A percentile compares a stretch with the other conserved stretches of the same genome.
Conservation (phyloP, 768 basidiomycete species). For the Hortiboletus flavorubellus region DNA sequence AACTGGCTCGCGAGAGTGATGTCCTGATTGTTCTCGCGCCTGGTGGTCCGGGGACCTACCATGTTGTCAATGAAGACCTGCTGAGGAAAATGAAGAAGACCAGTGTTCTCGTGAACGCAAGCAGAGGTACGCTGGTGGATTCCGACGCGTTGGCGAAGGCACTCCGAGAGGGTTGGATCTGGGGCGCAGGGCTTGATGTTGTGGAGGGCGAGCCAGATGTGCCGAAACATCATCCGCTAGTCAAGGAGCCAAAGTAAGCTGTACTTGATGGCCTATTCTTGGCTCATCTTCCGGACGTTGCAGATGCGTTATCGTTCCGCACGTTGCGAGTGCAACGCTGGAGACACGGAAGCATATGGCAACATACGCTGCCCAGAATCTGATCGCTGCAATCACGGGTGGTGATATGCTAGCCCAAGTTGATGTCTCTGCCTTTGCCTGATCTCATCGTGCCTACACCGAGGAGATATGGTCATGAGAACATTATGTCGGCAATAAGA, state of each 20-base stretch:
- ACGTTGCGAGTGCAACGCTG: constrained; percentile 86
- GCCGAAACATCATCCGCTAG: constrained; percentile 67
- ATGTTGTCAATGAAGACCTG: constrained; percentile 70
- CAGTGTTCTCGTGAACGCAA: constrained; percentile 80
- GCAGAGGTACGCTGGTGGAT: constrained; percentile 85
- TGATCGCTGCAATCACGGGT: constrained; percentile 42
- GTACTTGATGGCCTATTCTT: background rate
- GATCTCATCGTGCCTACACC: background rate
- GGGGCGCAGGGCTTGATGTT: constrained; percentile 92
- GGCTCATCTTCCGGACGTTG: background rate
- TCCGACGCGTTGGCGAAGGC: constrained; percentile 85
- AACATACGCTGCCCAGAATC: constrained; percentile 64
- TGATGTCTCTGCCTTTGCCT: constrained; percentile 24
- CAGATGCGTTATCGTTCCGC: constrained; percentile 82
- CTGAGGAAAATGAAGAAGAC: constrained; percentile 82
- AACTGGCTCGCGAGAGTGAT: constrained; percentile 77
- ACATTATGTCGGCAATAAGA: background rate
- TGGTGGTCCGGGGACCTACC: constrained; percentile 65
- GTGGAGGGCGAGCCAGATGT: constrained; percentile 90
- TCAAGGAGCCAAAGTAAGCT: constrained; percentile 68
- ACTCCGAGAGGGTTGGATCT: constrained; percentile 73
- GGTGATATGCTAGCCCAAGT: constrained; percentile 59
- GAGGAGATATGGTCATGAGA: background rate
- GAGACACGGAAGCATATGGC: constrained; percentile 87
- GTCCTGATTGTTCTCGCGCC: constrained; percentile 82